Conservation (phyloP, 2,329 filamentous ascomycete species). For the Cladosporium austrohemisphaericum region DNA sequence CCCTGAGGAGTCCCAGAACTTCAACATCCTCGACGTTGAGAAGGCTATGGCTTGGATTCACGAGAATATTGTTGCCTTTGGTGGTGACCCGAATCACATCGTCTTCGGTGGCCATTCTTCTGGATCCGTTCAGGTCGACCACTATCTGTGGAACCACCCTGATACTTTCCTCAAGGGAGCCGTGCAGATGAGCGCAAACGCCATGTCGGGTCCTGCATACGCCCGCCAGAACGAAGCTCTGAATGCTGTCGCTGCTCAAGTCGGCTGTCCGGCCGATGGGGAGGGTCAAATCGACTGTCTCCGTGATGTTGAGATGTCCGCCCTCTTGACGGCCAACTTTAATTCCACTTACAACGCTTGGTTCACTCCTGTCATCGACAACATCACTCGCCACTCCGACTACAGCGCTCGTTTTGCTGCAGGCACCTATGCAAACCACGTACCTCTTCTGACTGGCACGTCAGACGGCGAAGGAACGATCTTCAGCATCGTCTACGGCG, state of each 20-base stretch:
- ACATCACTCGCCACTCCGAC: slow-evolving; percentile 10
- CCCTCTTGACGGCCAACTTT: slow-evolving; percentile 33
- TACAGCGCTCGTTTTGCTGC: slow-evolving; percentile 7
- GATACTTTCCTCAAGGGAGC: slow-evolving; percentile 47
- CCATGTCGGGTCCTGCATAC: slow-evolving; percentile 39
- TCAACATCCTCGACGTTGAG: slow-evolving; percentile 21
- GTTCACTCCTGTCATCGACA: slow-evolving; percentile 6
- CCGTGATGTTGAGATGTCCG: slow-evolving; percentile 31
- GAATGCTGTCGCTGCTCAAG: slow-evolving; percentile 37
- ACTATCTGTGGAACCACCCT: slow-evolving; percentile 50
- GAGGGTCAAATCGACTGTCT: slow-evolving; percentile 39
- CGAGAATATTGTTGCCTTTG: slow-evolving; percentile 47
- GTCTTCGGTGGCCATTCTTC: slow-evolving; percentile 60
- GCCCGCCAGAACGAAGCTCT: slow-evolving; percentile 38
- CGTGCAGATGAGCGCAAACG: slow-evolving; percentile 43
- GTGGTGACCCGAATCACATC: slow-evolving; percentile 72
- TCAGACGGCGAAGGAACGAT: slow-evolving; percentile 26
- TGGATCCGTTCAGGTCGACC: slow-evolving; percentile 31
- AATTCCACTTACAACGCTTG: slow-evolving; percentile 25
- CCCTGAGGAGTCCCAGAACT: slow-evolving; percentile 27
- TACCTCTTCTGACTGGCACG: slow-evolving; percentile 27
- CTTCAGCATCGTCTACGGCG: slow-evolving; percentile 8
- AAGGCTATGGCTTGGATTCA: slow-evolving; percentile 37
- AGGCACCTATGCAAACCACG: slow-evolving; percentile 3
- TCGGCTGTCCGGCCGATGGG: slow-evolving; percentile 34